Evolutionary conservation across 140 eudicot genomes (phyloP), one percentile per base, ranked within the genome.

Genomic region (Senecio squalidus): DNA sequence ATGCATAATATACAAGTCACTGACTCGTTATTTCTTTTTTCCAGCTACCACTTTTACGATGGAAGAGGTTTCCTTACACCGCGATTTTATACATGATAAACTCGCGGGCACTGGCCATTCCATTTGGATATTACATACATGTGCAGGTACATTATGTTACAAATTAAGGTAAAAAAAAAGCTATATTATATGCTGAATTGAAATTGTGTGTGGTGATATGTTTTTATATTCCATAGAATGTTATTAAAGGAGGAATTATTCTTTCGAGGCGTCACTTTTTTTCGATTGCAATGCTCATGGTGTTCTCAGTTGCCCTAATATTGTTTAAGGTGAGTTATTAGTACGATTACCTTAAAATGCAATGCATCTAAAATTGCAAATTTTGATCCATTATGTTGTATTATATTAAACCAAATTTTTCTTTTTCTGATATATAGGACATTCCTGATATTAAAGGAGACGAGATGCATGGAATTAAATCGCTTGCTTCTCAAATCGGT

Each of bases 371-470:
- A 18, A 15, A n/a, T n/a, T 17, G 3, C n/a, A 46, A 11, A 58
- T 4, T 10, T 34, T 16, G 4, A 68, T 44, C 0, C 11, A 23
- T 31, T 56, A 68, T 21, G 29, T 41, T 21, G 6, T 47, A n/a
- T n/a, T n/a, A n/a, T n/a, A n/a, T n/a, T n/a, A n/a, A n/a, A n/a
- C n/a, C n/a, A 5, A 34, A 53, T 7, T 0, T 13, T 23, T 38
- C 33, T 15, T 6, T 24, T 38, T 58, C 36, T 31, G 18, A 24
- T 46, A n/a, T 3, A 18, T n/a, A 71, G 77, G 77, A 71, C 47
- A 71, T 71, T 64, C 77, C 77, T 5, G 77, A 71, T 60, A 71
- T 71, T 34, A 45, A 71, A 64, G 77, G 77, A 46, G 77, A 71
- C 34, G 61, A 63, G 71, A 71, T 71, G 77, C 77, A 71, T 56